Evolutionary conservation across 1,284 basidiomycete genomes (phyloP), one percentile per base, ranked within the genome.

Genomic region (Chalciporus sp.): DNA sequence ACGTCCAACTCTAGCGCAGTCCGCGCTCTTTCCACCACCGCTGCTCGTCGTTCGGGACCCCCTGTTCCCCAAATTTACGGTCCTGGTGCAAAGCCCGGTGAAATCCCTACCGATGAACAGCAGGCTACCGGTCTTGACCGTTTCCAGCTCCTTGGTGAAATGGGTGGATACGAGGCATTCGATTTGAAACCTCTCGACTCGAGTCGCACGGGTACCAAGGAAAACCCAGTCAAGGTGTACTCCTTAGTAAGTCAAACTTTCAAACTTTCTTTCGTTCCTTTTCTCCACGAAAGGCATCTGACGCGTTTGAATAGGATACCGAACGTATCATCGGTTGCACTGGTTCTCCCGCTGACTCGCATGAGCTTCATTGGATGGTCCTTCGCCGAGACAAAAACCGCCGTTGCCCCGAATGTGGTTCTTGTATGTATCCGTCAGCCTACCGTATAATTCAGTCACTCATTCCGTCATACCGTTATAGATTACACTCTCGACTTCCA

Each of bases 91-190:
- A 87, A 92, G 74, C 53, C 84, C 12, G 94, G 93, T 61, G 80
- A 86, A 65, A 83, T 94, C 58, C 86, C 94, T 55, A 91, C 89
- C 58, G 90, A 94, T 75, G 81, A 90, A 68, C 81, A 92, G 64
- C 96, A 99, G 77, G 85, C 95, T 28, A 99, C 96, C 62, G 95
- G 96, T 86, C 81, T 98, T 57, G 95, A 98, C 76, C 92, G 96
- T 74, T 86, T 95, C 71, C 93, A 99, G 77, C 79, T 97, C 49
- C 76, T 98, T 56, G 93, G 92, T 68, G 88, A 92, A 63, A 79
- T 95, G 68, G 85, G 95, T 75, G 95, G 95, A 54, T 76, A 94
- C 49, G 88, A 94, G 44, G 86, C 95, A 52, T 99, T 98, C 79
- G 95, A 98, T 75, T 82, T 89, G 72, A 82, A 85, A 61, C 92